Evolutionary conservation across 2,329 filamentous ascomycete genomes (phyloP), one percentile per base, ranked within the genome.

Genomic region (Thermomyces lanuginosus): DNA sequence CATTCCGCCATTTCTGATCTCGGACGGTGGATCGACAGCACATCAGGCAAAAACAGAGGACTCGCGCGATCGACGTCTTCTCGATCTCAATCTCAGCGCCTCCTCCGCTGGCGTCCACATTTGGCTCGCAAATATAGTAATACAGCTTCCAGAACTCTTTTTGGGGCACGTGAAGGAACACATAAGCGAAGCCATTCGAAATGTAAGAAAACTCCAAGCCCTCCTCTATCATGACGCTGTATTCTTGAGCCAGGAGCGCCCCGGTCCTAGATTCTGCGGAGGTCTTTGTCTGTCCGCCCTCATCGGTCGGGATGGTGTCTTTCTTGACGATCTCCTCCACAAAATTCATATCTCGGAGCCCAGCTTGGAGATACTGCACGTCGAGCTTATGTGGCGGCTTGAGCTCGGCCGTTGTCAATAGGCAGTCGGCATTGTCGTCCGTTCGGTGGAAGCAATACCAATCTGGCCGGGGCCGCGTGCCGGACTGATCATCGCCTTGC

Each of bases 181-280:
- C 36, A 6, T 32, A 16, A 0, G 28, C 31, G 2, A 43, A 16
- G 2, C 42, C 39, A 24, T 34, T 43, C 1, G 40, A 40, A 20
- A 49, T 10, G 27, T 39, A 46, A 9, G 41, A 44, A 25, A 41
- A 42, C 25, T 40, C 37, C 8, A 45, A 35, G 2, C 43, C 40
- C 28, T 45, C 37, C 27, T 43, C 21, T 20, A 48, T 41, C 37
- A 47, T 49, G 2, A 45, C 35, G 34, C 48, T 37, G 24, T 36
- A 51, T 31, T 43, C 35, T 22, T 48, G 38, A 4, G 36, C 37
- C 3, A 46, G 5, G 6, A 36, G 40, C 2, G 41, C 41, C 0
- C 33, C 30, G 3, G 30, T 25, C 4, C 46, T 30, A 9, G 26
- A 28, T 22, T 27, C 31, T 8, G 43, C 39, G n/a, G n/a, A n/a